Evolutionary conservation across 495 filamentous ascomycete genomes (phyloP).

Genomic region (Lepraria neglecta): DNA sequence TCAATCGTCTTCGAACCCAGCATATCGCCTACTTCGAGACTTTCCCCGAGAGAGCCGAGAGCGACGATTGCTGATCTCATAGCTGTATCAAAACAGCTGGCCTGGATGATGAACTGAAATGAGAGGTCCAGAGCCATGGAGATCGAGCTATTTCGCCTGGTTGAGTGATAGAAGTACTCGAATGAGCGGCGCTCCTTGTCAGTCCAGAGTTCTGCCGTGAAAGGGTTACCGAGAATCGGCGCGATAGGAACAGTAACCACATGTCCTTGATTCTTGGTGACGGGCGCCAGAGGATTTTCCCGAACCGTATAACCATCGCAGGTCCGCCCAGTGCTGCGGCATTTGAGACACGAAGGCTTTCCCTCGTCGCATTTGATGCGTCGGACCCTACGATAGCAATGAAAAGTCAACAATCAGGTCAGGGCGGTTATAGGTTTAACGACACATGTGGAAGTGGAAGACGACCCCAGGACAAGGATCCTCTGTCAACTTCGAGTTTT

Average conservation of each 20-base stretch:
- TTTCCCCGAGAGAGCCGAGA: not conserved
- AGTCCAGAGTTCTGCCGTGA: not conserved
- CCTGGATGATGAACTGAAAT: constrained; percentile 25
- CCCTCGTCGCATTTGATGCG: constrained; percentile 54
- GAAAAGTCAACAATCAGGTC: not conserved
- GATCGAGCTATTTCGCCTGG: constrained; percentile 4
- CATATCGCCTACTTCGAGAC: not conserved
- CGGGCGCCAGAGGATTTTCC: not conserved
- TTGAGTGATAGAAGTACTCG: constrained; percentile 20
- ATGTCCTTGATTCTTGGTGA: not conserved
- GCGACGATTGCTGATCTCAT: constrained; percentile 19
- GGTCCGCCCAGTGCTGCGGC: constrained; percentile 47
- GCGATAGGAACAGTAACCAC: not conserved
- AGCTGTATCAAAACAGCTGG: constrained; percentile 21
- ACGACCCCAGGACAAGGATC: no score
- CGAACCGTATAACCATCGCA: constrained; percentile 50
- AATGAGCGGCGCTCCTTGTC: constrained; percentile 17
- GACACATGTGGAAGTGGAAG: no score
- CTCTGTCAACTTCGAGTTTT: no score
- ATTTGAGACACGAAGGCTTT: constrained; percentile 47
- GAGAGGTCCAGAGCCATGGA: not conserved
- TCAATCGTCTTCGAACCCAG: not conserved
- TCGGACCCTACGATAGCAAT: constrained; percentile 33
- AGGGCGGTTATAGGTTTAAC: not conserved
- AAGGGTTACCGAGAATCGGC: constrained; percentile 13